Evolutionary conservation across 805 yeast species (phyloP), one percentile per base, ranked within the genome.

Genomic region (Kazachstania viticola): DNA sequence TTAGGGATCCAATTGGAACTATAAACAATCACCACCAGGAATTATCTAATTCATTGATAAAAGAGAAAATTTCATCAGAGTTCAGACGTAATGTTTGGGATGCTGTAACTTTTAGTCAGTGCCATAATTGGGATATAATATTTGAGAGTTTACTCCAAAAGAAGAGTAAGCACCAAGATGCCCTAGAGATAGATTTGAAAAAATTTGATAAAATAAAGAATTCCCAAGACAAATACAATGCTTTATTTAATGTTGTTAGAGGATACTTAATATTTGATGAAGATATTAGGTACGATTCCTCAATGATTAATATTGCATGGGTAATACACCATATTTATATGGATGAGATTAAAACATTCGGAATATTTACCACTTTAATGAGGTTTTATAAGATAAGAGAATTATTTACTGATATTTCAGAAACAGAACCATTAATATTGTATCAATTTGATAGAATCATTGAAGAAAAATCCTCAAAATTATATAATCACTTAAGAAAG

Each of bases 281-380:
- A 1, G 95, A 84, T 27, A 94, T 88, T 28, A 96, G 95, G 0
- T 91, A 87, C 49, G 84, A 95, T 3, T 95, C 85, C 57, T 95
- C 95, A 5, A 81, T 88, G 94, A 87, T 93, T 2, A 84, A 84
- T 46, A 71, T 91, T 26, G 70, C 81, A 0, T 83, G 79, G 4
- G 94, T 95, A 3, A 56, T 88, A 25, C 61, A 82, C 27, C 64
- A 82, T 61, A 80, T 80, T 42, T 69, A 43, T 15, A 26, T 48
- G 7, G 33, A 39, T 17, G 95, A 85, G 41, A 63, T 75, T 30
- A 94, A 84, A 51, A 74, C 94, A 3, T 88, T 88, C 57, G 73
- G 88, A 38, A 53, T 85, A 43, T 63, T 87, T 26, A 81, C 76
- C 11, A 74, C 73, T 27, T 62, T 88, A 37, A 84, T 88, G 95